A percentile compares a stretch with the other conserved stretches of the same genome.
Evolutionary conservation across 139 green algal species (phyloP).

Genomic region (Bryopsis sp.): DNA sequence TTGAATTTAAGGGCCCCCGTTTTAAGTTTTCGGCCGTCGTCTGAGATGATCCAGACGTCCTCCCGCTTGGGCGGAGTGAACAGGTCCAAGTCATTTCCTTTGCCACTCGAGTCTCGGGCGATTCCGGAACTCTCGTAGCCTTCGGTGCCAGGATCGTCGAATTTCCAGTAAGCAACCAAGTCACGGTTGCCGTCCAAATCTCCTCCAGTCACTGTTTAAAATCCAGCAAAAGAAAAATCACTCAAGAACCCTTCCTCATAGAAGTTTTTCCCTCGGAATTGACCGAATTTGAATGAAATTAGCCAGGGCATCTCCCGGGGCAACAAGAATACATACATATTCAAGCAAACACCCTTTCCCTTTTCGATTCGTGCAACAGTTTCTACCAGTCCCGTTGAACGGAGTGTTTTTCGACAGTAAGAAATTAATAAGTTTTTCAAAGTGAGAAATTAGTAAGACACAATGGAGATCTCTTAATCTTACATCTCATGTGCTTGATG

Average conservation of each 20-base stretch:
- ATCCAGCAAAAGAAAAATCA: not conserved
- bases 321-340: too few species aligned
- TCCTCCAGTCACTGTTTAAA: not conserved
- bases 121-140: slow-evolving; percentile 4
- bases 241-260: too few species aligned
- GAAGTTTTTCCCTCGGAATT: too few species aligned
- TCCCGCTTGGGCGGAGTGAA: slow-evolving; percentile 32
- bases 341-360: too few species aligned
- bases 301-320: too few species aligned
- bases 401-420: too few species aligned
- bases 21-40: slow-evolving; percentile 21
- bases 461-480: not conserved
- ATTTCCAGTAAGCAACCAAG: slow-evolving; percentile 78
- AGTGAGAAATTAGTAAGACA: too few species aligned
- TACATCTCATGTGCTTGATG: slow-evolving; percentile 56
- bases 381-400: too few species aligned
- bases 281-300: too few species aligned
- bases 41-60: slow-evolving; percentile 20
- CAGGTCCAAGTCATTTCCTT: slow-evolving; percentile 64
- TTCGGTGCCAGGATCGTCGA: slow-evolving; percentile 59
- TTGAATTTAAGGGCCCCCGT: slow-evolving; percentile 45
- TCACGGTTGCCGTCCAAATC: slow-evolving; percentile 45
- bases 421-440: too few species aligned
- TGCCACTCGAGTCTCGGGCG: slow-evolving; percentile 50
- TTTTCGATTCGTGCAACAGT: too few species aligned